Evolutionary conservation across 1,284 basidiomycete species (phyloP).

Genomic region (Cryptococcus maquisensis): DNA sequence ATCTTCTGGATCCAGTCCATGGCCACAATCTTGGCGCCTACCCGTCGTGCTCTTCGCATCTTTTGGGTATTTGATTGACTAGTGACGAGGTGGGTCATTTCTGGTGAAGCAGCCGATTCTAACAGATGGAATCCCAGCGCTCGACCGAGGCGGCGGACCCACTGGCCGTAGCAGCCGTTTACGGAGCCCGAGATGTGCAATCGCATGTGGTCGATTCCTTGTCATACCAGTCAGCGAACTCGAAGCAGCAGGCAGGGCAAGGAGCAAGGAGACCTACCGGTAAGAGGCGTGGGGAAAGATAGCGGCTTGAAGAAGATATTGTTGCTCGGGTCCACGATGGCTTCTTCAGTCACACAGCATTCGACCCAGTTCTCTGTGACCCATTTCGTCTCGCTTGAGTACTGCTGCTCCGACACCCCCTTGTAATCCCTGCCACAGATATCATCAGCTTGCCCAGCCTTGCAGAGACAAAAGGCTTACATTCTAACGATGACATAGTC

Average conservation of each 20-base stretch:
- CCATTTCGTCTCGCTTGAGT: background rate
- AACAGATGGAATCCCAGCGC: constrained; percentile 27
- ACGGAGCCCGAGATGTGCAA: constrained; percentile 38
- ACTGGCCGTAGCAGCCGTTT: background rate
- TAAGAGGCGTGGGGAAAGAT: constrained; percentile 29
- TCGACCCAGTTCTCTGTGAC: constrained; percentile 50
- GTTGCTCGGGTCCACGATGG: constrained; percentile 29
- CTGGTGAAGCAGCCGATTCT: constrained; percentile 7
- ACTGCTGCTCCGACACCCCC: background rate
- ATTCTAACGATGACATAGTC: constrained; percentile 44
- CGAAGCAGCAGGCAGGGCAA: background rate
- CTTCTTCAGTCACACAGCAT: constrained; percentile 36
- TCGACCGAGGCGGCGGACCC: constrained; percentile 24
- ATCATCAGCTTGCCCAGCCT: background rate
- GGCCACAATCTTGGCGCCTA: constrained; percentile 35
- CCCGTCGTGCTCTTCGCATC: constrained; percentile 34
- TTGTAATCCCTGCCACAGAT: background rate
- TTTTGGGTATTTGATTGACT: constrained; percentile 27
- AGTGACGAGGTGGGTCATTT: constrained; percentile 39
- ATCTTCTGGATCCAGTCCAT: constrained; percentile 39
- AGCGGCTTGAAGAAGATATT: constrained; percentile 42
- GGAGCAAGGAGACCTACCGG: constrained; percentile 14
- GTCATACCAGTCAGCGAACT: background rate
- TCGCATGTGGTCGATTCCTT: constrained; percentile 4
- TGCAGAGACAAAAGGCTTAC: constrained; percentile 20